Evolutionary conservation across 2,329 filamentous ascomycete species (phyloP), one percentile per base, ranked within the genome.

Genomic region (Microdochium paspali): DNA sequence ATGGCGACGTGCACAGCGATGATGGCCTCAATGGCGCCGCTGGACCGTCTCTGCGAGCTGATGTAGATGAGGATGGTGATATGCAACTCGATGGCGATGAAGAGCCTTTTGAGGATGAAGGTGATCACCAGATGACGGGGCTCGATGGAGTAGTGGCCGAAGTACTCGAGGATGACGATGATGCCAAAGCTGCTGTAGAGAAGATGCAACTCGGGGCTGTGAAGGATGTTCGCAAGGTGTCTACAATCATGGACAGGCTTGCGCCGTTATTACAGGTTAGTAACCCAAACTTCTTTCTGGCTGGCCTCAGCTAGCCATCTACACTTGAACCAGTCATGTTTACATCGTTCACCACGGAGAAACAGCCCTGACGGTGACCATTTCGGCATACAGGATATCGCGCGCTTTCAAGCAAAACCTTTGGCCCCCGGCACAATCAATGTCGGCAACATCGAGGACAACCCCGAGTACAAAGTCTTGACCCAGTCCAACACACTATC

Each of bases 401-500:
- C 78, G 62, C 73, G 86, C 58, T 93, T 82, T 67, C 82, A 87
- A 68, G 79, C 77, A 39, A 75, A 87, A 58, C 76, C 85, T 4
- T 76, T 82, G 28, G 75, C 80, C 46, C 75, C 82, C 49, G 79
- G 76, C 51, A 79, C 77, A 25, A 79, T 74, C 21, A 77, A 82
- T 56, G 72, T 93, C 51, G 89, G 90, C 56, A 90, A 87, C 47
- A 83, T 95, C 58, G 90, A 95, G 66, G 89, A 95, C 60, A 90
- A 95, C 58, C 89, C 89, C 46, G 90, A 95, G 64, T 95, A 95
- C 66, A 82, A 88, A 64, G 80, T 95, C 30, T 70, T 95, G 49
- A 94, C 88, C 28, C 84, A 93, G 62, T 90, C 90, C 15, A 95
- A 95, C 62, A 86, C 84, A 23, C 76, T 95, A 7, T 95, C 93